A percentile compares a stretch with the other conserved stretches of the same genome.
These are phyloP conservation scores for Backusella macrospora DNA, from an alignment of 192 early-diverging fungal genomes.

Conservation along the genomic window DNA sequence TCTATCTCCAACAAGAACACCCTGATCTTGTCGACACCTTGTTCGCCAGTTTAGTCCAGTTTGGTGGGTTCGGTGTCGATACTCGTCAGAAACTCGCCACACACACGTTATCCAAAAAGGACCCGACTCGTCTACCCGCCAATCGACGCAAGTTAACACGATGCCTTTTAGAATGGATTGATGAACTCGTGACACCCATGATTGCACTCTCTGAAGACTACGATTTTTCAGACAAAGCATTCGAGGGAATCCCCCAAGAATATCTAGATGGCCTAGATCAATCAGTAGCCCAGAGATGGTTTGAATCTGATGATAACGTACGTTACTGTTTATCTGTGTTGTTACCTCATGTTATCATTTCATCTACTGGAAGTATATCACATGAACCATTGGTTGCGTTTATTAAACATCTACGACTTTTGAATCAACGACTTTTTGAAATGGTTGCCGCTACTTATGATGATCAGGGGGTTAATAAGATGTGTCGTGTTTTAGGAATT, in stretches of 20 bases:
- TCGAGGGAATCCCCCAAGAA: conserved; percentile 1
- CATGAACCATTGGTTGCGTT: conserved; percentile 33
- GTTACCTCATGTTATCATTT: conserved; percentile 26
- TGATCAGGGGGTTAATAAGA: conserved; percentile 21
- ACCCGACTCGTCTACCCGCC: conserved; percentile 10
- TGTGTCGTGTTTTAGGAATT: conserved; percentile 32
- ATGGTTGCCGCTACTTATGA: conserved; percentile 29
- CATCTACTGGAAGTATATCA: conserved; percentile 22
- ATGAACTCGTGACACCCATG: conserved; percentile 30
- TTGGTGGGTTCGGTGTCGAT: not conserved
- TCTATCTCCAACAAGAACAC: conserved; percentile 16
- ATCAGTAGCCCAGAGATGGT: conserved; percentile 22
- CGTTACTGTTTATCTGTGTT: conserved; percentile 31
- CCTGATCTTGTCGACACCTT: conserved; percentile 19
- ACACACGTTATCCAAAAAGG: conserved; percentile 18
- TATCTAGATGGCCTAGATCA: conserved; percentile 15
- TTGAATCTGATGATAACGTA: conserved; percentile 40
- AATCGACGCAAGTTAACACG: conserved; percentile 26
- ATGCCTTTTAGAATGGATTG: conserved; percentile 35
- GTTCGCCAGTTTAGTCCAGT: conserved; percentile 6
- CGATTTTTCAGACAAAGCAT: not conserved
- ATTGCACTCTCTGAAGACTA: conserved; percentile 26
- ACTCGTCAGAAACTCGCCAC: not conserved
- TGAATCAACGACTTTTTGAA: conserved; percentile 39
- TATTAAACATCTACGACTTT: conserved; percentile 30